Evolutionary conservation across 2,329 filamentous ascomycete genomes (phyloP).

Genomic region (Zalaria sp.): DNA sequence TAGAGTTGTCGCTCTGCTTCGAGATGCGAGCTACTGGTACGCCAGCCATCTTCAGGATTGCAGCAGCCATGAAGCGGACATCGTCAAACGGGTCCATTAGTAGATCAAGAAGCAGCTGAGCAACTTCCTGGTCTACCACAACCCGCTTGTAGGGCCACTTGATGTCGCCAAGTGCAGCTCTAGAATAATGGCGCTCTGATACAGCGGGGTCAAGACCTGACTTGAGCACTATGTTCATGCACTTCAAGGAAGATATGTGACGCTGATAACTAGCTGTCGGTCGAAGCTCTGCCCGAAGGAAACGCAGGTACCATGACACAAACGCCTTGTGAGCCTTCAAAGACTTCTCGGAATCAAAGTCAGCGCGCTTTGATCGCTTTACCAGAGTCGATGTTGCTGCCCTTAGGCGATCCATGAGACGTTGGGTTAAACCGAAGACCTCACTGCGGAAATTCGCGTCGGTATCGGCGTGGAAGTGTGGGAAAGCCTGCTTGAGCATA

Average conservation of each 20-base stretch:
- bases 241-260: conserved; percentile 67
- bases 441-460: conserved; percentile 80
- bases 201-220: conserved; percentile 48
- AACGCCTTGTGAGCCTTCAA: conserved; percentile 46
- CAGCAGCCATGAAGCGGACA: conserved; percentile 47
- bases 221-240: conserved; percentile 51
- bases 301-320: conserved; percentile 58
- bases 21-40: conserved; percentile 3
- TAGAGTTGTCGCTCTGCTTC: neutral
- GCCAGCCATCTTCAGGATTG: conserved; percentile 35
- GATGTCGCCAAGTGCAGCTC: conserved; percentile 32
- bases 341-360: conserved; percentile 6
- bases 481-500: conserved; percentile 51
- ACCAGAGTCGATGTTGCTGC: conserved; percentile 45
- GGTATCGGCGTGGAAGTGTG: conserved; percentile 64
- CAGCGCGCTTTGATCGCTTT: conserved; percentile 6
- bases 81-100: conserved; percentile 88
- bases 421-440: conserved; percentile 57
- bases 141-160: conserved; percentile 36
- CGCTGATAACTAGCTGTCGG: conserved; percentile 81
- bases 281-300: conserved; percentile 59
- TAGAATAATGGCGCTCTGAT: conserved; percentile 23
- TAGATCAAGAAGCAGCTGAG: conserved; percentile 59
- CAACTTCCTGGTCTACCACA: conserved; percentile 29
- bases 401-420: conserved; percentile 62